Conservation (phyloP, 2,329 filamentous ascomycete species). For the Sarocladium oryzae region DNA sequence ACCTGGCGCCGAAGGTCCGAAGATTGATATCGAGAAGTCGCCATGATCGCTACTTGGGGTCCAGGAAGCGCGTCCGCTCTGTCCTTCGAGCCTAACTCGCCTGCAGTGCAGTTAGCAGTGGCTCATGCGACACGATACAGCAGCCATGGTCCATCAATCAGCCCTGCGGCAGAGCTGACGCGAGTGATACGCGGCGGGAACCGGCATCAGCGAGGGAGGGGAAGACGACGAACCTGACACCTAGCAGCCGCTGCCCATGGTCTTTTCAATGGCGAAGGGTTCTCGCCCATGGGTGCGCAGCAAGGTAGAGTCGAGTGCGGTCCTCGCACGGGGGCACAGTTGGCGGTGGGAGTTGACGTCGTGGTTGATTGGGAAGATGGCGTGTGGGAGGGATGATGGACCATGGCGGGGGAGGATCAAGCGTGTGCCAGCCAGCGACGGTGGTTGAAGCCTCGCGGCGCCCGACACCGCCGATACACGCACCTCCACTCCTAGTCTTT, state of each 20-base stretch:
- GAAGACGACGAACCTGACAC: constrained; percentile 34
- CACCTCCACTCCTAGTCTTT: not conserved
- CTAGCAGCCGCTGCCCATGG: constrained; percentile 40
- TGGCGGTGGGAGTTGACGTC: not conserved
- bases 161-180: not conserved
- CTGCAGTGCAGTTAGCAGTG: constrained; percentile 23
- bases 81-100: constrained; percentile 14
- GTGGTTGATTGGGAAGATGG: not conserved
- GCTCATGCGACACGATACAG: constrained; percentile 6
- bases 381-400: not conserved
- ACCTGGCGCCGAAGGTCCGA: constrained; percentile 45
- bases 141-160: not conserved
- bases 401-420: not conserved
- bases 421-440: not conserved
- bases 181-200: too few relatives aligned
- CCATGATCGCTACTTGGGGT: constrained; percentile 30
- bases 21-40: constrained; percentile 38
- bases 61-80: constrained; percentile 6
- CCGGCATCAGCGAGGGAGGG: constrained; percentile 11
- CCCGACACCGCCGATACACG: not conserved
- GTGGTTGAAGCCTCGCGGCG: not conserved
- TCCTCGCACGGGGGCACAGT: too few relatives aligned
- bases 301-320: not conserved
- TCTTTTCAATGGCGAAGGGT: constrained; percentile 35
- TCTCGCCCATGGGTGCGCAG: constrained; percentile 35